A percentile compares a stretch with the other conserved stretches of the same genome.
Conservation (phyloP, 805 yeast genomes). For the Lipomyces sp. region DNA sequence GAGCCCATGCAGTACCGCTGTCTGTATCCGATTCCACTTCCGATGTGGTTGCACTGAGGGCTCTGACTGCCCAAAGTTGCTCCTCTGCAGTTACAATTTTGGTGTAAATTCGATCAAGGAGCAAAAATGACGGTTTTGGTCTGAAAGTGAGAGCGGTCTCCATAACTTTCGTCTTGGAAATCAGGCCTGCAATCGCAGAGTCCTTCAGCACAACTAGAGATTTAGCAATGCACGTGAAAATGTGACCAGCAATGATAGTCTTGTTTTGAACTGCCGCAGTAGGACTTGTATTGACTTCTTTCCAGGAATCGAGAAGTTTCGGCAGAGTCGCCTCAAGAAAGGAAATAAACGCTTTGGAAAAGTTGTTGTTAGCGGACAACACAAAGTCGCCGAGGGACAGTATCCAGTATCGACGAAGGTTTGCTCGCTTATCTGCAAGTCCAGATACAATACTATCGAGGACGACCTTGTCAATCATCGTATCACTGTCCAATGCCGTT, state of each 20-base stretch:
- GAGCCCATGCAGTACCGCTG: conserved; percentile 35
- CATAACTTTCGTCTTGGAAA: conserved; percentile 22
- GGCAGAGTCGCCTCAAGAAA: conserved; percentile 42
- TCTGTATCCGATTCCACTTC: conserved; percentile 33
- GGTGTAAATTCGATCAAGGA: conserved; percentile 55
- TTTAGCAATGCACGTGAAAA: conserved; percentile 46
- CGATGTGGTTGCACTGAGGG: conserved; percentile 49
- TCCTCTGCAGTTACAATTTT: conserved; percentile 56
- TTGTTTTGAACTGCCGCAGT: conserved; percentile 58
- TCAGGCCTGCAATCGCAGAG: conserved; percentile 39
- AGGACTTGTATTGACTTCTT: conserved; percentile 58
- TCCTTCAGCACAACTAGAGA: conserved; percentile 35
- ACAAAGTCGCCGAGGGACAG: conserved; percentile 52
- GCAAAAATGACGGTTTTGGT: conserved; percentile 55
- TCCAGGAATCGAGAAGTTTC: conserved; percentile 44
- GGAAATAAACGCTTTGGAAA: conserved; percentile 13
- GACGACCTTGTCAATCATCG: conserved; percentile 40
- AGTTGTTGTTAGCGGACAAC: conserved; percentile 21
- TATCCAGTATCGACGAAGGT: conserved; percentile 72
- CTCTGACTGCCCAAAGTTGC: conserved; percentile 57
- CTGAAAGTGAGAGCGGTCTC: conserved; percentile 44
- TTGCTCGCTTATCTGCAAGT: conserved; percentile 64
- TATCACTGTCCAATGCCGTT: conserved; percentile 40
- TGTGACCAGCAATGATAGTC: conserved; percentile 60
- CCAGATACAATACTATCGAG: conserved; percentile 57